phyloP scores from a whole-genome alignment of 257 asterid genomes.

The Solanum bulbocastanum region DNA sequence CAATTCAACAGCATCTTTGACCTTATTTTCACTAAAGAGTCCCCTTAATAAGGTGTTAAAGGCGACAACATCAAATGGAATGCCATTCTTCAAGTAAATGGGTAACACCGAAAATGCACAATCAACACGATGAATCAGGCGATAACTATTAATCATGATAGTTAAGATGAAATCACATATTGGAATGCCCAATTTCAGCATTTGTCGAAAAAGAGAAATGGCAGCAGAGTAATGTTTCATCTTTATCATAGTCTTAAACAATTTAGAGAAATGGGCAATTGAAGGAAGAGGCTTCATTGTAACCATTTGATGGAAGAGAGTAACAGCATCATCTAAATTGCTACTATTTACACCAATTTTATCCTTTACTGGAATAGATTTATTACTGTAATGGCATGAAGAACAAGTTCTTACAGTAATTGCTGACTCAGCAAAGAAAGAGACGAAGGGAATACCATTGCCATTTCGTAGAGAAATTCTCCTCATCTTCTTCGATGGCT shows the following conservation, averaged over 20 bases:
- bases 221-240: background rate
- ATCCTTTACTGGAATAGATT: no score
- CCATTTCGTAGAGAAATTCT: background rate
- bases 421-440: no score
- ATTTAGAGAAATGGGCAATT: background rate
- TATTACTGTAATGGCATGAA: no score
- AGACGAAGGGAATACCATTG: no score
- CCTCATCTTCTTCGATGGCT: background rate
- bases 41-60: background rate
- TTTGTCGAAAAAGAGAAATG: background rate
- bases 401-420: no score
- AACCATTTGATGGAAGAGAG: slow-evolving; percentile 3
- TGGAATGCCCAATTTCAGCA: background rate
- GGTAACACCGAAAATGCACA: background rate
- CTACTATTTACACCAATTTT: no score
- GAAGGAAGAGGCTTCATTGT: slow-evolving; percentile 1
- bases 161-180: background rate
- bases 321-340: background rate
- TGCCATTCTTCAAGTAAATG: background rate
- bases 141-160: no score
- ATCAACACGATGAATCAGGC: background rate
- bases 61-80: background rate
- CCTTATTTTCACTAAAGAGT: no score
- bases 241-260: background rate
- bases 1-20: background rate